Percentiles rank a stretch among this genome's conserved stretches.
phyloP scores from a whole-genome alignment of 169 alveolate genomes.

The Eimeria falciformis region DNA sequence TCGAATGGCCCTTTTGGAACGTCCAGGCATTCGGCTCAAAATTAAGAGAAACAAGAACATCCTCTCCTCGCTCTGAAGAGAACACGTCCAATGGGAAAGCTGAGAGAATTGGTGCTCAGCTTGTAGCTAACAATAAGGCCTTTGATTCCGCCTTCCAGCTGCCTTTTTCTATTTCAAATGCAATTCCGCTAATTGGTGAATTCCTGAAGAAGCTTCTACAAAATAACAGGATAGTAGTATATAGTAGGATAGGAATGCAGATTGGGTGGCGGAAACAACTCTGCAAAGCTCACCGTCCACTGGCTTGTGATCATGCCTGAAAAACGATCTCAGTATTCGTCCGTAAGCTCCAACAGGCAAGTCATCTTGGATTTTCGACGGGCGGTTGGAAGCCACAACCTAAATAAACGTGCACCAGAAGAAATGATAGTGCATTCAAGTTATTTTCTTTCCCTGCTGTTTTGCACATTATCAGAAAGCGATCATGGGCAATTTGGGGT shows the following conservation, averaged over 20 bases:
- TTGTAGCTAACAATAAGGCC: too few relatives aligned
- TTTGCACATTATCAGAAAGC: too few relatives aligned
- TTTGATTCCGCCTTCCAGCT: too few relatives aligned
- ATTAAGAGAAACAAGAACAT: slow-evolving; percentile 67
- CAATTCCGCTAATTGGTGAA: too few relatives aligned
- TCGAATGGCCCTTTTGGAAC: slow-evolving; percentile 78
- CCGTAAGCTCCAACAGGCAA: slow-evolving; percentile 55
- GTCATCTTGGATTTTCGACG: not conserved
- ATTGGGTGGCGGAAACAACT: too few relatives aligned
- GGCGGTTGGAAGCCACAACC: slow-evolving; percentile 65
- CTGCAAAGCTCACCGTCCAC: not conserved
- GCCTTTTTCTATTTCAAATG: too few relatives aligned
- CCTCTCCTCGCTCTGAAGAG: slow-evolving; percentile 76
- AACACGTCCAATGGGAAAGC: not conserved
- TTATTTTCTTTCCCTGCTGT: too few relatives aligned
- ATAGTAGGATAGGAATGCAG: too few relatives aligned
- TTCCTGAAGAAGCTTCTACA: too few relatives aligned
- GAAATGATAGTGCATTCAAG: not conserved
- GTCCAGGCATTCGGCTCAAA: slow-evolving; percentile 84
- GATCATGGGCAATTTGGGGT: too few relatives aligned
- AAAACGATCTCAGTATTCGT: not conserved
- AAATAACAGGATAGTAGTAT: too few relatives aligned
- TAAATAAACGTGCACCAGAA: not conserved
- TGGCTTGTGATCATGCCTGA: not conserved
- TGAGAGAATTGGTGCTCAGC: not conserved